Base-by-base conservation (phyloP, 2,329 filamentous ascomycete genomes). In the Pseudonectria buxi region DNA sequence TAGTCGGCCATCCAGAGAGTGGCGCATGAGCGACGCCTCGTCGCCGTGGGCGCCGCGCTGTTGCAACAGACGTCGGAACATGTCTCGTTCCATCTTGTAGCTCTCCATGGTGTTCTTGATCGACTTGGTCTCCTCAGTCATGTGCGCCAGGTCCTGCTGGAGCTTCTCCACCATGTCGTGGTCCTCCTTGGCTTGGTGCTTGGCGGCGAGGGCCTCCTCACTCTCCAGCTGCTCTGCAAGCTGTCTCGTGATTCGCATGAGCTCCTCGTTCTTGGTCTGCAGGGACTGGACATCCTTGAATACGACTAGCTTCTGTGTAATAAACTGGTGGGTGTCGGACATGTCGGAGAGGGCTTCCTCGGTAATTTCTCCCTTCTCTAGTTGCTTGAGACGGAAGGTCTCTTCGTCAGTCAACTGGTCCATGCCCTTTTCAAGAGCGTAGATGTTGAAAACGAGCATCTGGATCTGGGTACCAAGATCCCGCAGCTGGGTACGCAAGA, bases 41-140 rank as follows among this genome's bases (percentile, higher is more conserved):
- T 88, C 82, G 10, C 66, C 70, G 57, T 75, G 56, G 55, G 74
- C 53, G 54, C 70, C 57, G 64, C 80, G 61, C 43, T 92, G 85
- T 47, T 90, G 85, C 22, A 95, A 75, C 69, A 96, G 89, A 34
- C 89, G 87, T 14, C 90, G 81, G 80, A 95, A 96, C 78, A 95
- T 95, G 57, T 98, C 90, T 43, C 92, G 82, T 64, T 98, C 92
- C 51, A 88, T 86, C 57, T 92, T 87, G 59, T 94, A 95, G 58
- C 86, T 94, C 66, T 95, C 86, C 45, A 88, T 85, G 38, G 89
- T 86, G 22, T 83, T 79, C 28, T 83, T 78, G 46, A 95, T 81
- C 10, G 84, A 84, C 47, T 82, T 78, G 34, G 94, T 78, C 56
- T 95, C 88, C 45, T 95, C 90, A 39, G 86, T 80, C 59, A 90